These are phyloP conservation scores for Pelargonium australe DNA, from an alignment of 441 rosid species.

Conservation along the genomic window DNA sequence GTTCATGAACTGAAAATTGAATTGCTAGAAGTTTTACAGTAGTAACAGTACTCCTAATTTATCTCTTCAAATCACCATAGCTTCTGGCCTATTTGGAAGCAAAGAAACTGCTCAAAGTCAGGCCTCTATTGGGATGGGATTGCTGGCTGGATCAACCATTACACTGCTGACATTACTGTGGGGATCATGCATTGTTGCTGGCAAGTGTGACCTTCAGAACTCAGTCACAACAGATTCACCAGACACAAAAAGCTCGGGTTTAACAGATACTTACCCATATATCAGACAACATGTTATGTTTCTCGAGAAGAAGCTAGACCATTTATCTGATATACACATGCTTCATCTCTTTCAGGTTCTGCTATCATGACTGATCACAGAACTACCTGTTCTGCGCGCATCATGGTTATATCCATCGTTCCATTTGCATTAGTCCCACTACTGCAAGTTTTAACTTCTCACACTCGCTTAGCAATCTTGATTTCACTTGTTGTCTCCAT, in stretches of 20 bases:
- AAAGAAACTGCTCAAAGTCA: conserved; percentile 2
- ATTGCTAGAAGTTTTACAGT: too few species aligned
- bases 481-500: conserved; percentile 21
- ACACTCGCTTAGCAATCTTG: conserved; percentile 22
- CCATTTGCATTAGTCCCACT: conserved; percentile 22
- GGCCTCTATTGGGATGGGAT: background rate
- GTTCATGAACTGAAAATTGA: too few species aligned
- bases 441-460: conserved; percentile 19
- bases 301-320: background rate
- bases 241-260: background rate
- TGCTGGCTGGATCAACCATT: background rate
- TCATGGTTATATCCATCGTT: conserved; percentile 25
- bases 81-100: background rate
- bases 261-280: background rate
- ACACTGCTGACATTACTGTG: background rate
- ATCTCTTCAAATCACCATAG: background rate
- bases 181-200: conserved; percentile 1
- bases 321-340: background rate
- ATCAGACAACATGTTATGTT: background rate
- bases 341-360: conserved; percentile 19
- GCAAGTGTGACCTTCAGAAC: background rate
- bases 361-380: conserved; percentile 18
- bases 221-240: background rate
- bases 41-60: background rate
- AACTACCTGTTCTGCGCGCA: conserved; percentile 21